phyloP scores from a whole-genome alignment of 2,329 filamentous ascomycete genomes.

The Chalara sp. region DNA sequence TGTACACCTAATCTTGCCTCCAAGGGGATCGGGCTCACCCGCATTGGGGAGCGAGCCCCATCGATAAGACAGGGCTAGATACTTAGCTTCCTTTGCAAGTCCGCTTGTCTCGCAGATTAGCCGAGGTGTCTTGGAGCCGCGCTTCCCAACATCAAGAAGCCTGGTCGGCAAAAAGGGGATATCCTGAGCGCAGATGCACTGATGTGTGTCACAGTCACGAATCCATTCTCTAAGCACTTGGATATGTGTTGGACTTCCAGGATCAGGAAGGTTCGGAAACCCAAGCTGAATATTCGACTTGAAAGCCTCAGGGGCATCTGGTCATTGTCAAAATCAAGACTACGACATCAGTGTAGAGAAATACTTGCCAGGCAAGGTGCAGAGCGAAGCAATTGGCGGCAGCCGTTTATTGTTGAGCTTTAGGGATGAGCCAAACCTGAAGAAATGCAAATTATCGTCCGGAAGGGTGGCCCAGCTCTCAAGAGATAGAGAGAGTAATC shows the following conservation, averaged over 20 bases:
- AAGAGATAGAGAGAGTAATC: not conserved
- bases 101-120: not conserved
- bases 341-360: not conserved
- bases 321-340: not conserved
- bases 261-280: conserved; percentile 1
- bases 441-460: not conserved
- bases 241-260: conserved; percentile 1
- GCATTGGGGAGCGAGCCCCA: conserved; percentile 2
- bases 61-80: conserved; percentile 11
- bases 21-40: not conserved
- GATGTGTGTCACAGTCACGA: conserved; percentile 1
- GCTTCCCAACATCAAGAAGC: conserved; percentile 4
- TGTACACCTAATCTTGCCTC: conserved; percentile 2
- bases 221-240: conserved; percentile 3
- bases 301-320: not conserved
- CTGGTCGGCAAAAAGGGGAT: conserved; percentile 1
- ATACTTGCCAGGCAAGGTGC: not conserved
- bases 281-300: conserved; percentile 2
- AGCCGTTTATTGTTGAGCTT: not conserved
- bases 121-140: not conserved
- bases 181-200: not conserved
- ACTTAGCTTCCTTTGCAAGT: conserved; percentile 6
- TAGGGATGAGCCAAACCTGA: not conserved
- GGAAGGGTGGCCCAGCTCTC: not conserved
- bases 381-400: not conserved